A percentile compares a stretch with the other conserved stretches of the same genome.
Evolutionary conservation across 192 early-diverging fungal species (phyloP).

Genomic region (Rhizophagus clarus): DNA sequence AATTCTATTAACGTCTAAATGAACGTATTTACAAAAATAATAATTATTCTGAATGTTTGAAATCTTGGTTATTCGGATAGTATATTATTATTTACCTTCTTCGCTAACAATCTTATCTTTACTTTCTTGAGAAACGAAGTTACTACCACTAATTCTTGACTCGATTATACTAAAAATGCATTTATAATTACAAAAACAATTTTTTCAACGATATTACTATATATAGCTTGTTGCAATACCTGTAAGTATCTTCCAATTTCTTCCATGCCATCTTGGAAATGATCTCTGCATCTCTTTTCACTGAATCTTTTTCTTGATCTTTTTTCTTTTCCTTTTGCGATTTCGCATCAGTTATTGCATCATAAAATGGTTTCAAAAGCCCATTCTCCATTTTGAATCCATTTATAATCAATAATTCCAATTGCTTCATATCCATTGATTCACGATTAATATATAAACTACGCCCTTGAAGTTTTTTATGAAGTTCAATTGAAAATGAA

Average conservation of each 20-base stretch:
- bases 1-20: neutral
- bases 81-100: neutral
- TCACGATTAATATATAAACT: neutral
- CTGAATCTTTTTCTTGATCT: neutral
- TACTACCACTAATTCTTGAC: neutral
- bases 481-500: neutral
- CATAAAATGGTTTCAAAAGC: neutral
- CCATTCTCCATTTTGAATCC: neutral
- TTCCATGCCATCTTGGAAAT: neutral
- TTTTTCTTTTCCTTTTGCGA: neutral
- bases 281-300: slow-evolving; percentile 4
- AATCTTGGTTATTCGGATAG: neutral
- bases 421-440: neutral
- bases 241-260: slow-evolving; percentile 1
- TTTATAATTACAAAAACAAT: neutral
- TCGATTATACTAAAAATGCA: neutral
- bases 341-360: neutral
- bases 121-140: neutral
- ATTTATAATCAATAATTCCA: neutral
- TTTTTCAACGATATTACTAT: neutral
- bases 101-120: neutral
- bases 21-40: neutral
- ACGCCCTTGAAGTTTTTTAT: neutral
- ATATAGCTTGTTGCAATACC: neutral
- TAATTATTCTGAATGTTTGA: neutral